Evolutionary conservation across 345 rosid genomes (phyloP).

Genomic region (Hibiscus trionum): DNA sequence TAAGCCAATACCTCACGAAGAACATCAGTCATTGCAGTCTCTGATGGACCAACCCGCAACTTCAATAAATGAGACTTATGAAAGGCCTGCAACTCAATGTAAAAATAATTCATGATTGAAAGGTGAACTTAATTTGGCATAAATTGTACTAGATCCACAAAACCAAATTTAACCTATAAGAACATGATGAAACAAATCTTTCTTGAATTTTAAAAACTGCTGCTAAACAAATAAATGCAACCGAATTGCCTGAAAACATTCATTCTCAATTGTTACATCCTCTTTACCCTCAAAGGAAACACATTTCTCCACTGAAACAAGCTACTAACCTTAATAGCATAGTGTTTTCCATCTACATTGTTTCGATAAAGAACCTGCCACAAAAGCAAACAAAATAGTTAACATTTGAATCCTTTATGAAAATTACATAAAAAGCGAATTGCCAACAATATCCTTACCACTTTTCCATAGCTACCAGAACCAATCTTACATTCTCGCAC

Average conservation of each 20-base stretch:
- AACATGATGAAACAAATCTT: background rate
- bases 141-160: background rate
- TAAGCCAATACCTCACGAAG: constrained; percentile 67
- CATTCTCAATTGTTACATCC: background rate
- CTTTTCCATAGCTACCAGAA: constrained; percentile 99
- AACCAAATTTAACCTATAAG: background rate
- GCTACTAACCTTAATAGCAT: constrained; percentile 84
- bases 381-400: constrained; percentile 18
- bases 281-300: background rate
- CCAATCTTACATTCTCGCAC: constrained; percentile 79
- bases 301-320: constrained; percentile 7
- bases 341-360: constrained; percentile 62
- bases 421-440: constrained; percentile 2
- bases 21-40: constrained; percentile 98
- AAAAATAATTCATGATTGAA: background rate
- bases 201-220: background rate
- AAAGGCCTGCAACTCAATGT: constrained; percentile 56
- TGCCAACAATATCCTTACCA: constrained; percentile 47
- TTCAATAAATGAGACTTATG: constrained; percentile 84
- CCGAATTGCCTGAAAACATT: background rate
- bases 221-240: background rate
- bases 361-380: constrained; percentile 77
- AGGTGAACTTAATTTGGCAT: background rate
- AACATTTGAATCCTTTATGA: constrained; percentile 4
- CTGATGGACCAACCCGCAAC: constrained; percentile 92